Conservation (phyloP, 768 basidiomycete species). For the Hypholoma fasciculare region DNA sequence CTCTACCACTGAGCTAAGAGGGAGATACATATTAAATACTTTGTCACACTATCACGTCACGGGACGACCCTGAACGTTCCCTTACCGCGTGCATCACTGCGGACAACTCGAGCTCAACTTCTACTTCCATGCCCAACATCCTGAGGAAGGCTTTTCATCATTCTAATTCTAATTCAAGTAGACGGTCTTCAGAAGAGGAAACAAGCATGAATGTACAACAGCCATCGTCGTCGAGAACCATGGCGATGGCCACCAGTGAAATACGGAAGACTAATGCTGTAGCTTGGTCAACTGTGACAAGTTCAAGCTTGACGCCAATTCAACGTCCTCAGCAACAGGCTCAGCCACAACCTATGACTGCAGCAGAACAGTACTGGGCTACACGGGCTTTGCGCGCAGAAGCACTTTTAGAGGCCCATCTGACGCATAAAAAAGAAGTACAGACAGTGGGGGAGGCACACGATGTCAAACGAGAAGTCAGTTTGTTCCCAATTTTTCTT, state of each 20-base stretch:
- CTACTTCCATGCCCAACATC: not conserved
- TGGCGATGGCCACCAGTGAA: conserved; percentile 1
- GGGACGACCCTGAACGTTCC: not conserved
- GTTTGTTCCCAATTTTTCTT: conserved; percentile 16
- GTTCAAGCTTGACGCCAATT: not conserved
- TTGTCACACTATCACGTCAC: not conserved
- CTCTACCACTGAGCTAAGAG: conserved; percentile 57
- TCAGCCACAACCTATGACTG: conserved; percentile 20
- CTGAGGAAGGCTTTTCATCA: not conserved
- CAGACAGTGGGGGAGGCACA: conserved; percentile 37
- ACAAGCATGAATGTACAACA: not conserved
- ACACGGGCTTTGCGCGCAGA: conserved; percentile 67
- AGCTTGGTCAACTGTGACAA: not conserved
- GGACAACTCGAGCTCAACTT: not conserved
- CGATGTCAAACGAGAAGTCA: conserved; percentile 48
- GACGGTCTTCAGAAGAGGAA: not conserved
- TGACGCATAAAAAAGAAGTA: conserved; percentile 51
- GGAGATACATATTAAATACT: conserved; percentile 16
- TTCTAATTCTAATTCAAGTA: not conserved
- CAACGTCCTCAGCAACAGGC: not conserved
- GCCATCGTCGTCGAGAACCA: not conserved
- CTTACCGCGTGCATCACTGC: not conserved
- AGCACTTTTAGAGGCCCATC: conserved; percentile 50
- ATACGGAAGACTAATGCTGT: not conserved
- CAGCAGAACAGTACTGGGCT: conserved; percentile 65